Evolutionary conservation across 176 grass and related monocot species (phyloP).

Genomic region (Echinochloa phyllopogon): DNA sequence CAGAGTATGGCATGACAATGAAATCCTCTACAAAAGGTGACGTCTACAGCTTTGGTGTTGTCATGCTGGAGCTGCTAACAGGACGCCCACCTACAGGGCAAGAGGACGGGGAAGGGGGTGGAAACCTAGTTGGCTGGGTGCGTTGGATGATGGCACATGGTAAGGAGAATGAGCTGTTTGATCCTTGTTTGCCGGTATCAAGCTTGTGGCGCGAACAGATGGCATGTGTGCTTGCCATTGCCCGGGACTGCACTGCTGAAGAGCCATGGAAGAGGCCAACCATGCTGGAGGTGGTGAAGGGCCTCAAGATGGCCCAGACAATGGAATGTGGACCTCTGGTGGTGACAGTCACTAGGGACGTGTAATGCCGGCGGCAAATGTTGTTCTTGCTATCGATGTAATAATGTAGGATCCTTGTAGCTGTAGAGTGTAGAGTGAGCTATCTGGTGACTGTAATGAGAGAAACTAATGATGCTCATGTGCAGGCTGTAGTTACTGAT

Average conservation of each 20-base stretch:
- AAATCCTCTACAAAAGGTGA: slow-evolving; percentile 86
- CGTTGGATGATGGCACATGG: slow-evolving; percentile 71
- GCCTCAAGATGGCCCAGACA: slow-evolving; percentile 59
- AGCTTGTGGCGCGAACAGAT: slow-evolving; percentile 70
- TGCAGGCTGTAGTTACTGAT: slow-evolving; percentile 35
- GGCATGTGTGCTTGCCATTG: slow-evolving; percentile 63
- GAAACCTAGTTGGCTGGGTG: slow-evolving; percentile 91
- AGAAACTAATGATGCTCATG: slow-evolving; percentile 33
- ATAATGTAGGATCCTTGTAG: slow-evolving; percentile 41
- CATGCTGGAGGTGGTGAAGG: slow-evolving; percentile 92
- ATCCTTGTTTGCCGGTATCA: slow-evolving; percentile 63
- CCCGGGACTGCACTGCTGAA: slow-evolving; percentile 63
- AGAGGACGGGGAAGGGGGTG: slow-evolving; percentile 84
- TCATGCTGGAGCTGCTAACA: slow-evolving; percentile 91
- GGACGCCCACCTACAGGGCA: slow-evolving; percentile 87
- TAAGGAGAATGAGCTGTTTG: slow-evolving; percentile 71
- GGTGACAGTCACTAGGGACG: slow-evolving; percentile 38
- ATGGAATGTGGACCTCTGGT: slow-evolving; percentile 66
- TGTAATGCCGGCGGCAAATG: not conserved
- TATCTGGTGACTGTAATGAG: slow-evolving; percentile 17
- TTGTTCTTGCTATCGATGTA: slow-evolving; percentile 36
- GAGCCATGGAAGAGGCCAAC: slow-evolving; percentile 87
- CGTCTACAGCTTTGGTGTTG: slow-evolving; percentile 92
- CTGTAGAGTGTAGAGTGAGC: slow-evolving; percentile 20
- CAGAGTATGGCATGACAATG: slow-evolving; percentile 88